Evolutionary conservation across 208 protist species (phyloP), one percentile per base, ranked within the genome.

Genomic region (Kentomonas sorsogonicus): DNA sequence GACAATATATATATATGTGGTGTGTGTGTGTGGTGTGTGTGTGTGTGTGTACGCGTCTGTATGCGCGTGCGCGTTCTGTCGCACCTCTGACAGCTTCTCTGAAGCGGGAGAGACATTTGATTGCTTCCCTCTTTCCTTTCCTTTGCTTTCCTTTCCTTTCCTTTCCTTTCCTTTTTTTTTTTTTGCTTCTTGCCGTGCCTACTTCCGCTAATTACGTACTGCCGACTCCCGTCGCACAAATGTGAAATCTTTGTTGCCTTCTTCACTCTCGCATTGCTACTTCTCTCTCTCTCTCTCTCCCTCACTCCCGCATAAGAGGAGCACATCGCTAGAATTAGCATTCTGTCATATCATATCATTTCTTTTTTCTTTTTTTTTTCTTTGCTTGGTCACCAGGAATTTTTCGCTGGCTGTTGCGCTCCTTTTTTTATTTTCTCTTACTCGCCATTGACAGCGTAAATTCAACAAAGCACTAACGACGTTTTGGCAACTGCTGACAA

Each of bases 191-290:
- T 58, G 41, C 34, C 25, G 40, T 44, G 13, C 15, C 41, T 30
- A 31, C 52, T 33, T 11, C 39, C 47, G 45, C 58, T 51, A 58
- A 36, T n/a, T n/a, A n/a, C n/a, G n/a, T n/a, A n/a, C n/a, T n/a
- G n/a, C n/a, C n/a, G n/a, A n/a, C n/a, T n/a, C n/a, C n/a, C n/a
- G n/a, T n/a, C n/a, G n/a, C 15, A 40, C 18, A 39, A 43, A 16
- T 33, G 36, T 45, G n/a, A 30, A 47, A 6, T 43, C 18, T 46
- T 36, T 18, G 38, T 48, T 57, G 26, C 23, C 16, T 65, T 65
- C 57, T 40, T 53, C 48, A 22, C 3, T 65, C 38, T 43, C 36
- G 44, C 18, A 7, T 22, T 47, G 6, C 15, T 51, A 33, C 23
- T 4, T 22, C 25, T 44, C 4, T 47, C 27, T 63, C 7, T 58